Evolutionary conservation across 148 eudicot species (phyloP), one percentile per base, ranked within the genome.

Genomic region (Dysphania ambrosioides): DNA sequence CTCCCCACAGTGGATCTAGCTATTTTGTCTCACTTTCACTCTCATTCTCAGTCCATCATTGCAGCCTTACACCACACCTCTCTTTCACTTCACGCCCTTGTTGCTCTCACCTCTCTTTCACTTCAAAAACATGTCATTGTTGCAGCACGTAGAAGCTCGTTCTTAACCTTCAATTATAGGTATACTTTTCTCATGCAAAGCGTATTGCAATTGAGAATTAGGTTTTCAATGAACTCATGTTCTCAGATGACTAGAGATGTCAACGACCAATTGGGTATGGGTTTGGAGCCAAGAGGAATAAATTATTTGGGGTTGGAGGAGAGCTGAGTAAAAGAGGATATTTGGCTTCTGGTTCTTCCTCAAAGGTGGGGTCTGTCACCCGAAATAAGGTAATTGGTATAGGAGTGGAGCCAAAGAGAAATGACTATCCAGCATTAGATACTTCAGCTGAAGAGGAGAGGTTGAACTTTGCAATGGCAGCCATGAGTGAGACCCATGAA

Each of bases 211-310:
- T 80, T 65, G 82, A 80, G 72, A 80, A 80, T 75, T 72, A 80
- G 71, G 82, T 80, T 29, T 80, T 80, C 42, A 80, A 71, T 35
- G 82, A 80, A 73, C 82, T 80, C 41, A 80, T 80, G 82, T 80
- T 75, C 42, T 71, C 82, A 41, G 82, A 80, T 47, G 82, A 80
- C 6, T 75, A 74, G 44, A 24, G 66, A 59, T 64, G 26, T 65
- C 68, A 70, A 16, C 75, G 72, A 36, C 82, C 79, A 3, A 31
- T 80, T 55, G 82, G 82, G 12, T 80, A 75, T 65, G 82, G 79
- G 24, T 80, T 80, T 75, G 82, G 82, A 55, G 79, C 72, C 38
- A 75, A 26, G 27, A 68, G 57, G 44, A 71, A 64, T 49, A 75
- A 75, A 72, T 4, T 75, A 1, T 63, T 63, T 57, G 79, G 78